Evolutionary conservation across 305 asterid species (phyloP).

Genomic region (Fraxinus velutina): DNA sequence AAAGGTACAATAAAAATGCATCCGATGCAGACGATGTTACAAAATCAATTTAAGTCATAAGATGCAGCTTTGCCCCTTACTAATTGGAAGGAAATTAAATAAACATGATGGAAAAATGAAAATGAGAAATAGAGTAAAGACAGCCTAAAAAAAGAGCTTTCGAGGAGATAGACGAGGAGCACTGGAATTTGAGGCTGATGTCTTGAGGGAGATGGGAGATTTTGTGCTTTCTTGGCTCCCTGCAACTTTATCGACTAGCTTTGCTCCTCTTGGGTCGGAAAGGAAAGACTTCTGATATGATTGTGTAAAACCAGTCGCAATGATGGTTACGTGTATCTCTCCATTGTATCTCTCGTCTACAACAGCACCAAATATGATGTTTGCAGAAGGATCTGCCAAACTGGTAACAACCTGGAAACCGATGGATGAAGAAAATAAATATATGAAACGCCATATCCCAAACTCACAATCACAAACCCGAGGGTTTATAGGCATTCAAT

Average conservation of each 20-base stretch:
- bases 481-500: neutral
- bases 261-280: conserved; percentile 71
- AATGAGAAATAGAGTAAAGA: neutral
- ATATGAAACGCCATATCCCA: neutral
- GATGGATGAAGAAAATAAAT: neutral
- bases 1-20: neutral
- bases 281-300: conserved; percentile 77
- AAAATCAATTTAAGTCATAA: neutral
- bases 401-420: conserved; percentile 82
- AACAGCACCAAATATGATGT: conserved; percentile 93
- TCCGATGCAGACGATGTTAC: neutral
- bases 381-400: conserved; percentile 93
- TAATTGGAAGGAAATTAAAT: neutral
- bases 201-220: conserved; percentile 43
- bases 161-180: conserved; percentile 39
- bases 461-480: neutral
- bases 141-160: conserved; percentile 62
- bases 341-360: conserved; percentile 93
- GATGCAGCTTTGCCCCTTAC: neutral
- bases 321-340: conserved; percentile 88
- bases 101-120: conserved; percentile 1
- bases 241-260: conserved; percentile 35
- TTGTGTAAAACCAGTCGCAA: conserved; percentile 91
- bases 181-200: conserved; percentile 41
- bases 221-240: conserved; percentile 37